These are phyloP conservation scores for Thraustochytrium sp. DNA, from an alignment of 352 stramenopile genomes.

Conservation along the genomic window DNA sequence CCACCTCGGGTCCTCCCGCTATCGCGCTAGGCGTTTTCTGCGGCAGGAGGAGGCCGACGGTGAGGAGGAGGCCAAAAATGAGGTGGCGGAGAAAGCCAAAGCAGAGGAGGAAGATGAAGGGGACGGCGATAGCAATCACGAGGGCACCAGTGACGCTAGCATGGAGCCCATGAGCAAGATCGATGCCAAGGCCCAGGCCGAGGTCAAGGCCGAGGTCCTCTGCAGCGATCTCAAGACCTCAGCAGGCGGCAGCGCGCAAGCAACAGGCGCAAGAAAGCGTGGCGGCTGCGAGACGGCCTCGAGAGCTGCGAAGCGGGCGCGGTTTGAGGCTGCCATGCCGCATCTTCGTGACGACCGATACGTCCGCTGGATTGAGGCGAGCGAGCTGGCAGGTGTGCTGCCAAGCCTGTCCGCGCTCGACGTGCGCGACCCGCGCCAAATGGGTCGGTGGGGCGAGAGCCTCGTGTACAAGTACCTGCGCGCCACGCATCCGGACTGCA, in stretches of 20 bases:
- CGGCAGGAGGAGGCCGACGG: not conserved
- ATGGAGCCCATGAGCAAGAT: no score
- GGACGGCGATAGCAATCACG: not conserved
- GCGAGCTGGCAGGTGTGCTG: not conserved
- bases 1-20: not conserved
- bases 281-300: no score
- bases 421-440: not conserved
- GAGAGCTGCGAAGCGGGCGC: not conserved
- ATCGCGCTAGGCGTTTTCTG: constrained; percentile 2
- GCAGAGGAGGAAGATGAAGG: not conserved
- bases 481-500: not conserved
- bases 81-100: not conserved
- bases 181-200: no score
- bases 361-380: not conserved
- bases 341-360: not conserved
- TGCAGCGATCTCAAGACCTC: not conserved
- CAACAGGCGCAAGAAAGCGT: no score
- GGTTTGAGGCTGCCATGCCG: not conserved
- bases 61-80: not conserved
- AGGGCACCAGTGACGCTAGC: no score
- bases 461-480: not conserved
- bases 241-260: not conserved
- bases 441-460: constrained; percentile 11
- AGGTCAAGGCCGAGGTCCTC: no score
- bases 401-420: constrained; percentile 13